A percentile compares a stretch with the other conserved stretches of the same genome.
These are phyloP conservation scores for Lasiosphaeris hirsuta DNA, from an alignment of 495 filamentous ascomycete species.

Conservation along the genomic window DNA sequence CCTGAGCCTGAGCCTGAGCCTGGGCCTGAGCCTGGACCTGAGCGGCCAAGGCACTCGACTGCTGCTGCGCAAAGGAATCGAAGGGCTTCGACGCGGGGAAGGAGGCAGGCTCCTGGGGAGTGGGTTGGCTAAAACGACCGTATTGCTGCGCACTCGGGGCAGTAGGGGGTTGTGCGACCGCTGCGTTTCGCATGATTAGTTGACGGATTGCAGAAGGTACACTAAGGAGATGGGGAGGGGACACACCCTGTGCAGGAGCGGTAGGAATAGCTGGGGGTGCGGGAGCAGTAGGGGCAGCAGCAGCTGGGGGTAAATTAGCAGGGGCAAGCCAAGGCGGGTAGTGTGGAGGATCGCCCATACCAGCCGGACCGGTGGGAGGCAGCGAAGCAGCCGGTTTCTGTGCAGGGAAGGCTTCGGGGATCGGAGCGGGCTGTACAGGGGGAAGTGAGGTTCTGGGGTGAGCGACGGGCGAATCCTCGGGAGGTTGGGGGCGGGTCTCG, in stretches of 20 bases:
- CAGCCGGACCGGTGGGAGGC: slow-evolving; percentile 41
- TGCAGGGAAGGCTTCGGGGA: slow-evolving; percentile 58
- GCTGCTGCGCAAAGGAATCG: slow-evolving; percentile 80
- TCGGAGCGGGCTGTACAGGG: slow-evolving; percentile 58
- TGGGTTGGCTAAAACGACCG: slow-evolving; percentile 63
- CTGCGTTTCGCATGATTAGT: slow-evolving; percentile 30
- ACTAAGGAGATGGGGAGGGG: not conserved
- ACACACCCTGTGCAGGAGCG: slow-evolving; percentile 31
- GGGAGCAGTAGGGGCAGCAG: slow-evolving; percentile 21
- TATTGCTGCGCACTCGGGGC: slow-evolving; percentile 58
- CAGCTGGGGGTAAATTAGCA: slow-evolving; percentile 34
- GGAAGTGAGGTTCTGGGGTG: slow-evolving; percentile 86
- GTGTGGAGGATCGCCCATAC: slow-evolving; percentile 29
- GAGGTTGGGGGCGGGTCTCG: slow-evolving; percentile 91
- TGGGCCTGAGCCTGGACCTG: too few species aligned
- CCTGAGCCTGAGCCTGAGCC: slow-evolving; percentile 43
- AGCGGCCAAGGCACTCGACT: slow-evolving; percentile 40
- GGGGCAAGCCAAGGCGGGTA: not conserved
- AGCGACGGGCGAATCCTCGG: slow-evolving; percentile 89
- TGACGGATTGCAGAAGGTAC: not conserved
- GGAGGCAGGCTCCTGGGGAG: slow-evolving; percentile 56
- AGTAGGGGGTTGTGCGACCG: slow-evolving; percentile 42
- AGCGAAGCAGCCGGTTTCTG: slow-evolving; percentile 69
- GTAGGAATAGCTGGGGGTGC: slow-evolving; percentile 28
- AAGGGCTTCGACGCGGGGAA: slow-evolving; percentile 72